Percentiles rank a stretch among this genome's conserved stretches.
Evolutionary conservation across 2,329 filamentous ascomycete genomes (phyloP).

Genomic region (Xylaria sp.): DNA sequence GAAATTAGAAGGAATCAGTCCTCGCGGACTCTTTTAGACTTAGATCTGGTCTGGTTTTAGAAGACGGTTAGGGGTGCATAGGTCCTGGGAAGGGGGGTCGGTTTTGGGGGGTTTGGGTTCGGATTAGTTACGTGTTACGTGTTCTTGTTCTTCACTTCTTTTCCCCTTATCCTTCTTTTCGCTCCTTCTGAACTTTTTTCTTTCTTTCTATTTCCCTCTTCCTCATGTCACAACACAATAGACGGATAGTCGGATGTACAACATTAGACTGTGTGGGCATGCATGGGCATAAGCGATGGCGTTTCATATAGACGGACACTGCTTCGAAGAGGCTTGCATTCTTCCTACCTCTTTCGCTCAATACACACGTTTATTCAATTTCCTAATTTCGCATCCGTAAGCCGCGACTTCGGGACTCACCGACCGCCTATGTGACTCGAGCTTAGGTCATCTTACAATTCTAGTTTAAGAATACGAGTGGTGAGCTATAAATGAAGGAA

Average conservation of each 20-base stretch:
- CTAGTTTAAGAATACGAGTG: neutral
- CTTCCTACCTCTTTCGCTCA: conserved; percentile 3
- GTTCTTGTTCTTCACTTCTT: neutral
- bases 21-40: neutral
- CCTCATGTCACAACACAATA: neutral
- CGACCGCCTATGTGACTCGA: neutral
- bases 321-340: conserved; percentile 7
- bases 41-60: neutral
- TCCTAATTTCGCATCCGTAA: neutral
- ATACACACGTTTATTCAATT: conserved; percentile 2
- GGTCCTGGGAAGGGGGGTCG: neutral
- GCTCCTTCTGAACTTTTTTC: neutral
- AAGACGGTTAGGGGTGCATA: neutral
- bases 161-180: neutral
- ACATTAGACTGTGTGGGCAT: neutral
- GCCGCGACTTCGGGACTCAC: neutral
- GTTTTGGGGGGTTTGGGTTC: neutral
- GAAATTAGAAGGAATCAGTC: conserved; percentile 4
- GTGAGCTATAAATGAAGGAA: neutral
- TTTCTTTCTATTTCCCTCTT: neutral
- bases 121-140: neutral
- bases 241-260: neutral
- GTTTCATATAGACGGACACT: conserved; percentile 24
- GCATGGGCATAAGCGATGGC: conserved; percentile 16
- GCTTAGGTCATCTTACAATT: neutral